A percentile compares a stretch with the other conserved stretches of the same genome.
These are phyloP conservation scores for Baudoinia panamericana DNA, from an alignment of 495 filamentous ascomycete genomes.

Conservation along the genomic window DNA sequence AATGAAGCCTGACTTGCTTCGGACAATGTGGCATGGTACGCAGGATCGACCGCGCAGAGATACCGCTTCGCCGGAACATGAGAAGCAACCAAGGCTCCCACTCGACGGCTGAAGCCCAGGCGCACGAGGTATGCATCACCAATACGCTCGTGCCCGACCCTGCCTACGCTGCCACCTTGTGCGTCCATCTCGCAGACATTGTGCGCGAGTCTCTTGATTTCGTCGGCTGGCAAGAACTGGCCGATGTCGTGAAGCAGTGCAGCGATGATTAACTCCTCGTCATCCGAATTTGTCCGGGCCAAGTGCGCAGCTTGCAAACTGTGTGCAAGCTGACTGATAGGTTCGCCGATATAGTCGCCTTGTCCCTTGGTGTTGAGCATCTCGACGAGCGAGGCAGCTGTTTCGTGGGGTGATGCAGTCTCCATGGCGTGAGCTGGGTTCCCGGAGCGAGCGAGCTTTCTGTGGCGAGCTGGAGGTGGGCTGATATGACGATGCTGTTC, in stretches of 20 bases:
- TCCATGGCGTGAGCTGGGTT: too few relatives aligned
- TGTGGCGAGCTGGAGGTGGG: too few relatives aligned
- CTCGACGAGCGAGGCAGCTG: slow-evolving; percentile 5
- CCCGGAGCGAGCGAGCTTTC: too few relatives aligned
- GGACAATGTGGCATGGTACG: slow-evolving; percentile 31
- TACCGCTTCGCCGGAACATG: slow-evolving; percentile 38
- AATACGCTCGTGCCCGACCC: slow-evolving; percentile 34
- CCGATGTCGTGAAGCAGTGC: slow-evolving; percentile 37
- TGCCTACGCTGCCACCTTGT: slow-evolving; percentile 28
- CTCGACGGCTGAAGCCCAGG: slow-evolving; percentile 32
- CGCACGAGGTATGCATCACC: slow-evolving; percentile 31
- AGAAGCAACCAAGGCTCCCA: slow-evolving; percentile 31
- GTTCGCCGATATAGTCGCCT: slow-evolving; percentile 29
- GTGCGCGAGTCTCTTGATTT: slow-evolving; percentile 10
- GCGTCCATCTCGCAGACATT: slow-evolving; percentile 1
- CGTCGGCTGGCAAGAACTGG: slow-evolving; percentile 29
- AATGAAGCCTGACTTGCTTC: slow-evolving; percentile 32
- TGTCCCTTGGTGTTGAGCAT: slow-evolving; percentile 10
- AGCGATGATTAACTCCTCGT: slow-evolving; percentile 32
- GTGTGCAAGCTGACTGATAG: slow-evolving; percentile 37
- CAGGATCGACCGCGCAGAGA: slow-evolving; percentile 31
- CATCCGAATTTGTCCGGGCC: slow-evolving; percentile 17
- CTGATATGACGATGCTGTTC: too few relatives aligned
- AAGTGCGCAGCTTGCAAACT: slow-evolving; percentile 34
- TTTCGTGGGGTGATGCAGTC: too few relatives aligned